Percentiles rank a stretch among this genome's conserved stretches.
phyloP scores from a whole-genome alignment of 129 eudicot species.

The Tagetes erecta region DNA sequence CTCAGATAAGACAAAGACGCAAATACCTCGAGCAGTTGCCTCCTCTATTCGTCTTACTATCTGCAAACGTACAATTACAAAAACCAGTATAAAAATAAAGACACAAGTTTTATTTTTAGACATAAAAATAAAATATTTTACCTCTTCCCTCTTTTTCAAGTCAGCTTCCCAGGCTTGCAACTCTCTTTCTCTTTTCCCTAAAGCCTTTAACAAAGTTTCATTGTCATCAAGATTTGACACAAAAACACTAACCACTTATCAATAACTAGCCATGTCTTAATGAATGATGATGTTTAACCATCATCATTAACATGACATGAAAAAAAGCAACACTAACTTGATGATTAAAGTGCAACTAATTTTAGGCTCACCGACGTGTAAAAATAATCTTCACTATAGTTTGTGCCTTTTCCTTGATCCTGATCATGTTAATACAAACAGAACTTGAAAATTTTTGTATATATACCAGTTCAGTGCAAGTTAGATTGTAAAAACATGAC shows the following conservation, averaged over 20 bases:
- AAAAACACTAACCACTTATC: background rate
- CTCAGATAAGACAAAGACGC: background rate
- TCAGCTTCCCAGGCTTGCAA: constrained; percentile 91
- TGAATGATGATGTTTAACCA: background rate
- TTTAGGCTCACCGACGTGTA: constrained; percentile 46
- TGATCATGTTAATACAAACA: constrained; percentile 19
- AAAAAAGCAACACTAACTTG: background rate
- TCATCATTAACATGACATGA: background rate
- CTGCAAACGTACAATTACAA: constrained; percentile 41
- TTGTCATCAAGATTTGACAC: constrained; percentile 9
- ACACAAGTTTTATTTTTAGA: background rate
- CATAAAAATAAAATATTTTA: constrained; percentile 25
- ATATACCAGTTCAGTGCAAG: background rate
- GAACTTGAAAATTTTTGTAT: background rate
- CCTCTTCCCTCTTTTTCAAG: constrained; percentile 88
- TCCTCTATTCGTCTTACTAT: constrained; percentile 80
- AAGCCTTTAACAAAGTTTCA: constrained; percentile 50
- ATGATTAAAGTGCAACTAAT: constrained; percentile 1
- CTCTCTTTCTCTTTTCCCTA: constrained; percentile 82
- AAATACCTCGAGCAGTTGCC: constrained; percentile 83
- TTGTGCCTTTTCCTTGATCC: constrained; percentile 48
- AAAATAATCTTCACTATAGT: constrained; percentile 57
- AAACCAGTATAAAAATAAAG: background rate
- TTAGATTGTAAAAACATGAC: background rate
- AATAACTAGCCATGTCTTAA: background rate